Percentiles rank a stretch among this genome's conserved stretches.
Evolutionary conservation across 2,329 filamentous ascomycete species (phyloP).

Genomic region (Myriosclerotinia curreyana): DNA sequence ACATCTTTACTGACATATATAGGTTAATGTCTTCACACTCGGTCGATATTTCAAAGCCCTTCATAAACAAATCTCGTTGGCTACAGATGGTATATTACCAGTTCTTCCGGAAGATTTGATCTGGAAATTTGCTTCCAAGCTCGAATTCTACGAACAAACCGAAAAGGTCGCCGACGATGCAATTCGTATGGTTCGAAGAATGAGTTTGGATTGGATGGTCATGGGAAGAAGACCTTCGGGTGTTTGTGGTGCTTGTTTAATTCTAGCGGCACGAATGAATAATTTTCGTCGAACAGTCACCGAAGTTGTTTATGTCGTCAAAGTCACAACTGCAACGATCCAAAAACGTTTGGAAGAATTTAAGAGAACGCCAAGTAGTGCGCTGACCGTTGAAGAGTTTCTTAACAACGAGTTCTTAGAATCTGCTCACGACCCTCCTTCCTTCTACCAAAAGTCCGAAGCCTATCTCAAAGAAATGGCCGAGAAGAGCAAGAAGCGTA

Average conservation of each 20-base stretch:
- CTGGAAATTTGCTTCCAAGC: conserved; percentile 82
- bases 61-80: conserved; percentile 66
- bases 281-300: conserved; percentile 91
- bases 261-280: conserved; percentile 96
- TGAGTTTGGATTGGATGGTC: conserved; percentile 97
- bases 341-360: conserved; percentile 91
- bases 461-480: conserved; percentile 54
- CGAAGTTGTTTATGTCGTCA: conserved; percentile 97
- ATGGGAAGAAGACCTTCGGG: conserved; percentile 90
- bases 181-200: conserved; percentile 80
- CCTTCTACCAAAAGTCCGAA: conserved; percentile 66
- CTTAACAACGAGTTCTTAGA: conserved; percentile 69
- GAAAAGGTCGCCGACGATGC: conserved; percentile 86
- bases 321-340: conserved; percentile 91
- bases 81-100: conserved; percentile 62
- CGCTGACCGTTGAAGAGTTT: conserved; percentile 85
- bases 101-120: conserved; percentile 89
- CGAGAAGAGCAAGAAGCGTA: conserved; percentile 47
- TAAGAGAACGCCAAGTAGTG: conserved; percentile 77
- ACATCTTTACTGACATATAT: conserved; percentile 4
- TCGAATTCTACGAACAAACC: conserved; percentile 82
- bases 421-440: conserved; percentile 75
- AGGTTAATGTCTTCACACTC: conserved; percentile 87
- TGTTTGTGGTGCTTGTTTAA: conserved; percentile 88
- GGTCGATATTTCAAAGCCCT: conserved; percentile 87